These are phyloP conservation scores for Fusarium udum DNA, from an alignment of 2,329 filamentous ascomycete species.

Conservation along the genomic window DNA sequence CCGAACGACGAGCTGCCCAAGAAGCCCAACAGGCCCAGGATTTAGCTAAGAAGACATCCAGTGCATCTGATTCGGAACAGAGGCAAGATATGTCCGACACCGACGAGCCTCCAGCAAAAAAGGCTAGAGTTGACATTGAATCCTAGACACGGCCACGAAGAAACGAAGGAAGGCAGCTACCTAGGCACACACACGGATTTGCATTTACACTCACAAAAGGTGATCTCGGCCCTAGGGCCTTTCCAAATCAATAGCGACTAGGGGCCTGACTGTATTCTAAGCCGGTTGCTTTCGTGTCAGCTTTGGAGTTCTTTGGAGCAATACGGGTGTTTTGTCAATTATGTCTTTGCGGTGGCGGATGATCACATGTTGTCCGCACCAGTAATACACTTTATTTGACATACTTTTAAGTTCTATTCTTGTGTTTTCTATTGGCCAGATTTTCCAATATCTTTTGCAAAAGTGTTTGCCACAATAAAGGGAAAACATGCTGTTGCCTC, in stretches of 20 bases:
- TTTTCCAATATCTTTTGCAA: conserved; percentile 62
- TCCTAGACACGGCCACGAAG: not conserved
- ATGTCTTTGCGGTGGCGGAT: not conserved
- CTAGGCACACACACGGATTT: not conserved
- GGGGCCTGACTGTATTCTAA: not conserved
- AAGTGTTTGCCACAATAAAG: conserved; percentile 73
- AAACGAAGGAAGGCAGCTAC: not conserved
- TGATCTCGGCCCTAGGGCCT: not conserved
- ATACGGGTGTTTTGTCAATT: not conserved
- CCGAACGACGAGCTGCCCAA: conserved; percentile 17
- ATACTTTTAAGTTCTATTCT: not conserved
- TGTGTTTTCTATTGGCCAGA: conserved; percentile 10
- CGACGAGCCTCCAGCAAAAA: not conserved
- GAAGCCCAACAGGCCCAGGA: not conserved
- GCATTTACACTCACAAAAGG: not conserved
- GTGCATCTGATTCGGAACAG: not conserved
- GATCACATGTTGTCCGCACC: not conserved
- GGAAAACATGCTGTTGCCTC: conserved; percentile 73
- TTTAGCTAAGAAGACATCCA: not conserved
- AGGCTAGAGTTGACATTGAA: not conserved
- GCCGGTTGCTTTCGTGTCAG: not conserved
- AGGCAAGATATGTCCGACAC: not conserved
- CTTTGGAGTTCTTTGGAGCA: not conserved
- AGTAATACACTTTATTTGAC: not conserved
- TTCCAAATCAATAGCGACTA: not conserved